These are phyloP conservation scores for Histomonas meleagridis DNA, from an alignment of 208 protist species.

Conservation along the genomic window DNA sequence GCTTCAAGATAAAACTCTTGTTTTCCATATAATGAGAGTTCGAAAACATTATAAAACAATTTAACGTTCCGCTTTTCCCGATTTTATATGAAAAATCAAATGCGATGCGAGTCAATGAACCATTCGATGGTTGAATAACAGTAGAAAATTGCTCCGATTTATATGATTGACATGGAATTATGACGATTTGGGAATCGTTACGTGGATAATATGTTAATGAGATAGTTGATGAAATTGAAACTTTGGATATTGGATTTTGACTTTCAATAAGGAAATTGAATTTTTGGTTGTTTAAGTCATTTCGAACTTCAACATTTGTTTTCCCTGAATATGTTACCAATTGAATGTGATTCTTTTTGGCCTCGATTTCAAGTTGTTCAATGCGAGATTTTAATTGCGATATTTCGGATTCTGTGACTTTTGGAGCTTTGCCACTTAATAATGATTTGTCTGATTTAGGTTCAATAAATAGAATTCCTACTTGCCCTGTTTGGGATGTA, in stretches of 20 bases:
- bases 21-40: background rate
- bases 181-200: background rate
- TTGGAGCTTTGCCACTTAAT: background rate
- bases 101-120: background rate
- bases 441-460: background rate
- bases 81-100: slow-evolving; percentile 22
- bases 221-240: background rate
- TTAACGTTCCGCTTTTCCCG: background rate
- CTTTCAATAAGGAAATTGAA: background rate
- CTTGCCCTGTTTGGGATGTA: background rate
- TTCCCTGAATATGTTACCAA: background rate
- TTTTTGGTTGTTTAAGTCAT: background rate
- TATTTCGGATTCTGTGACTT: background rate
- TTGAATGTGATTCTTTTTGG: background rate
- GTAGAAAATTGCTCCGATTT: background rate
- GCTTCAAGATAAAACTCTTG: background rate
- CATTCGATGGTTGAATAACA: background rate
- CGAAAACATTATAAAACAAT: background rate
- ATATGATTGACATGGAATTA: background rate
- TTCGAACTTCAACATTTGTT: background rate
- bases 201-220: background rate
- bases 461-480: background rate
- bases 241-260: background rate
- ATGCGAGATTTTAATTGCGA: background rate
- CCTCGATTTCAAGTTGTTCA: background rate